phyloP scores from a whole-genome alignment of 176 grass and related monocot genomes.

The Triticum turgidum region DNA sequence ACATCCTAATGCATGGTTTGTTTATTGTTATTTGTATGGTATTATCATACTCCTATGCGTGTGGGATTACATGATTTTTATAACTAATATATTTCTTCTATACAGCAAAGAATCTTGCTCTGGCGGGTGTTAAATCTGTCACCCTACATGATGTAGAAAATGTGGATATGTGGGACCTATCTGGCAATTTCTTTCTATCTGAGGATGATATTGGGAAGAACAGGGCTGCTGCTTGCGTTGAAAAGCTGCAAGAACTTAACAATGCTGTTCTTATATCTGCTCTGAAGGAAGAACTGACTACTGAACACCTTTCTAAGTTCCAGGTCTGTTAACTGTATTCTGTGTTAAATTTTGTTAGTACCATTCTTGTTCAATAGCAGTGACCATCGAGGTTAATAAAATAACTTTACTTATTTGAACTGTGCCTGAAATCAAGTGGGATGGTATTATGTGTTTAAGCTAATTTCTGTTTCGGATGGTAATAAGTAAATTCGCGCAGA shows the following conservation, averaged over 20 bases:
- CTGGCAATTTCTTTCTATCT: constrained; percentile 69
- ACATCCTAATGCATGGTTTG: constrained; percentile 17
- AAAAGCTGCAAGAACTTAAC: constrained; percentile 78
- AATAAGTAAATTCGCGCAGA: neutral
- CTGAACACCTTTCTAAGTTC: constrained; percentile 61
- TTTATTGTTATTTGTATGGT: neutral
- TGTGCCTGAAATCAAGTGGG: neutral
- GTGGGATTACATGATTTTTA: neutral
- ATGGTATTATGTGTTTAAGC: neutral
- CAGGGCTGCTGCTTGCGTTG: constrained; percentile 60
- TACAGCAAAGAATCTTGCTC: constrained; percentile 88
- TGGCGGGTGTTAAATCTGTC: constrained; percentile 74
- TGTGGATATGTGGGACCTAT: constrained; percentile 78
- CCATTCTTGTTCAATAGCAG: constrained; percentile 10
- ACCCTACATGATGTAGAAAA: constrained; percentile 66
- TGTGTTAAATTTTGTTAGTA: constrained; percentile 6
- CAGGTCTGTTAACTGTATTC: constrained; percentile 49
- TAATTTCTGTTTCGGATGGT: constrained; percentile 10
- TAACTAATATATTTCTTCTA: constrained; percentile 24
- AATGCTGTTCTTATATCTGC: constrained; percentile 56
- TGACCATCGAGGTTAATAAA: neutral
- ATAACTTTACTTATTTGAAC: neutral
- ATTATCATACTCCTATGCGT: neutral
- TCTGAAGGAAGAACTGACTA: constrained; percentile 50
- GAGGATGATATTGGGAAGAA: constrained; percentile 78